Conservation (phyloP, 2,329 filamentous ascomycete species). For the Talaromyces sp. region DNA sequence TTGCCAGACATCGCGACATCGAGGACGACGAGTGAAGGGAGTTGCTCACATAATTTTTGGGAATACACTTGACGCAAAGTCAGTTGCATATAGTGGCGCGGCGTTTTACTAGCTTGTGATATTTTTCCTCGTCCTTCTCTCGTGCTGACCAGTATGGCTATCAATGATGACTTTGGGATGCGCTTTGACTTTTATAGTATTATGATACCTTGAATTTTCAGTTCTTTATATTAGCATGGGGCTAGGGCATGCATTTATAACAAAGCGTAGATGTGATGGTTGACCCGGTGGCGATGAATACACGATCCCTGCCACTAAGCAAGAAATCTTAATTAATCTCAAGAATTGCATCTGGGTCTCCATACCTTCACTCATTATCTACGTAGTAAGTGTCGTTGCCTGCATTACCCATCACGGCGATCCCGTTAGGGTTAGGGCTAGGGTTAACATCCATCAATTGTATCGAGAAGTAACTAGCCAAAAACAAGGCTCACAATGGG, state of each 20-base stretch:
- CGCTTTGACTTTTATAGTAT: not conserved
- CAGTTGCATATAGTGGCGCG: conserved; percentile 1
- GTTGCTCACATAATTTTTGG: not conserved
- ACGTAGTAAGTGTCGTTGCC: too few relatives aligned
- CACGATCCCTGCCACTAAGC: too few relatives aligned
- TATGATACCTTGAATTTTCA: not conserved
- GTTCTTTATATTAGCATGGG: not conserved
- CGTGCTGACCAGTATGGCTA: not conserved
- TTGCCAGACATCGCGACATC: conserved; percentile 57
- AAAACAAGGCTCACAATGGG: not conserved
- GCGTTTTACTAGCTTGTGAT: not conserved
- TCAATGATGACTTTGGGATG: not conserved
- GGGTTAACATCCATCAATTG: not conserved
- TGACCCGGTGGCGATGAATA: too few relatives aligned
- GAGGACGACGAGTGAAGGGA: conserved; percentile 38
- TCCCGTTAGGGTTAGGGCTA: not conserved
- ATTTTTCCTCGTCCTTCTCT: not conserved
- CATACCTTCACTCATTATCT: too few relatives aligned
- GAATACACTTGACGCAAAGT: not conserved
- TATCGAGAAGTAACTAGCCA: too few relatives aligned
- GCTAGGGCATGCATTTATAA: too few relatives aligned
- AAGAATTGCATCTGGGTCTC: not conserved
- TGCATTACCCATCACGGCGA: not conserved
- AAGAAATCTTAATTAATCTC: not conserved
- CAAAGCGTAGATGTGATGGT: not conserved